These are phyloP conservation scores for Venturia pyrina DNA, from an alignment of 2,329 filamentous ascomycete genomes.

Conservation along the genomic window DNA sequence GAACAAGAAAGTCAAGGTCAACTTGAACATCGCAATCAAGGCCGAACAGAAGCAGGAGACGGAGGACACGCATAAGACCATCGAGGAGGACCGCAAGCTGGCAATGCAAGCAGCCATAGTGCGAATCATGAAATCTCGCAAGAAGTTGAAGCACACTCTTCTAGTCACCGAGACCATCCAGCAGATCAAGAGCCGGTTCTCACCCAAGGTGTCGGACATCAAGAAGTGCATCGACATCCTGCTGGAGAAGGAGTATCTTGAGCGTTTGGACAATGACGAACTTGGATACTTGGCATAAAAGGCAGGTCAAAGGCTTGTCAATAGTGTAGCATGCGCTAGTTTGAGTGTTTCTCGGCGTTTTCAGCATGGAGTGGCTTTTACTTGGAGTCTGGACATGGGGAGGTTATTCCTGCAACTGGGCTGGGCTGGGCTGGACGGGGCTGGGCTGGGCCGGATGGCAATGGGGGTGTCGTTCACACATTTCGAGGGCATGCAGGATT, in stretches of 20 bases:
- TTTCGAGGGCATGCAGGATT: background rate
- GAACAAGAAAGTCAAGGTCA: slow-evolving; percentile 96
- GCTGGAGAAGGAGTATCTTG: slow-evolving; percentile 96
- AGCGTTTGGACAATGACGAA: slow-evolving; percentile 89
- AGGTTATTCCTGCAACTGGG: background rate
- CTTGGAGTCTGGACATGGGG: background rate
- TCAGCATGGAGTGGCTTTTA: background rate
- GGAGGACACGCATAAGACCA: slow-evolving; percentile 97
- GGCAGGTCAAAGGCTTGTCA: background rate
- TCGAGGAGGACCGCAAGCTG: slow-evolving; percentile 94
- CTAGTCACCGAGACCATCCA: slow-evolving; percentile 92
- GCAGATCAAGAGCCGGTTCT: slow-evolving; percentile 87
- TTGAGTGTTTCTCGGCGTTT: background rate
- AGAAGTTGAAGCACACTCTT: slow-evolving; percentile 96
- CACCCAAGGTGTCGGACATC: slow-evolving; percentile 88
- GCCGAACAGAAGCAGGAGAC: slow-evolving; percentile 94
- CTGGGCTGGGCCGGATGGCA: background rate
- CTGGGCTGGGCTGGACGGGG: background rate
- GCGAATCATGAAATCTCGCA: slow-evolving; percentile 98
- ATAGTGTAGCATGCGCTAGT: background rate
- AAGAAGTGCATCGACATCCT: slow-evolving; percentile 99
- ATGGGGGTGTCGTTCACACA: background rate
- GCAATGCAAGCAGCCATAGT: slow-evolving; percentile 96
- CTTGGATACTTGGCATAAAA: slow-evolving; percentile 82
- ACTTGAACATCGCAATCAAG: slow-evolving; percentile 89